Conservation (phyloP, 805 yeast species). For the Candida multigemmis region DNA sequence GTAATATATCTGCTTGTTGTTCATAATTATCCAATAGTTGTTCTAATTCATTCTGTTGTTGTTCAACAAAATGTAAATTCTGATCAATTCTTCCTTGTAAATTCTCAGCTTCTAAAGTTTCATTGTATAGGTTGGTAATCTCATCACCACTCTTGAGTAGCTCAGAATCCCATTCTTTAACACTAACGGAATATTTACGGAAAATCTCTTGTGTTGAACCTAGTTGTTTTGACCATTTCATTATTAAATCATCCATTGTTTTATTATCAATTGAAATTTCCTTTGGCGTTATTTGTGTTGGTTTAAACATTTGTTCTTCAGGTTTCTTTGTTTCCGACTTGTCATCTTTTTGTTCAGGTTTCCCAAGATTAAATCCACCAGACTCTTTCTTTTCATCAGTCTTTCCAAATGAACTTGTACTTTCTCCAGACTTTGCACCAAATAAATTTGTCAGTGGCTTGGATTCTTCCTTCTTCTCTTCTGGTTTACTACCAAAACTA, state of each 20-base stretch:
- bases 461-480: slow-evolving; percentile 6
- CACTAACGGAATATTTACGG: slow-evolving; percentile 62
- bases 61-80: slow-evolving; percentile 73
- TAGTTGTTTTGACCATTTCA: slow-evolving; percentile 88
- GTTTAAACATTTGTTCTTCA: slow-evolving; percentile 16
- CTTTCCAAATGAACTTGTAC: slow-evolving; percentile 12
- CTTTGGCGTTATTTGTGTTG: slow-evolving; percentile 53
- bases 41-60: slow-evolving; percentile 90
- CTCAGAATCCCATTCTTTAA: slow-evolving; percentile 79
- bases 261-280: slow-evolving; percentile 80
- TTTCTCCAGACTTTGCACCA: too few species aligned
- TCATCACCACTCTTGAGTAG: slow-evolving; percentile 81
- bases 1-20: slow-evolving; percentile 49
- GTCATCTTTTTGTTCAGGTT: slow-evolving; percentile 7
- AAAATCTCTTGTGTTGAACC: slow-evolving; percentile 67
- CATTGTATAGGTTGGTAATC: slow-evolving; percentile 67
- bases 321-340: slow-evolving; percentile 7
- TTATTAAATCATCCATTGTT: slow-evolving; percentile 84
- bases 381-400: slow-evolving; percentile 7
- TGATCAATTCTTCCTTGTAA: slow-evolving; percentile 83
- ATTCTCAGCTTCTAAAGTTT: slow-evolving; percentile 75
- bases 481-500: slow-evolving; percentile 11
- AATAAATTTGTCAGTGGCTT: too few species aligned
- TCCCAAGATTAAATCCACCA: slow-evolving; percentile 7
- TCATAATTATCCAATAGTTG: slow-evolving; percentile 76